Conservation (phyloP, 2,329 filamentous ascomycete species). For the Cercospora nicotianae region DNA sequence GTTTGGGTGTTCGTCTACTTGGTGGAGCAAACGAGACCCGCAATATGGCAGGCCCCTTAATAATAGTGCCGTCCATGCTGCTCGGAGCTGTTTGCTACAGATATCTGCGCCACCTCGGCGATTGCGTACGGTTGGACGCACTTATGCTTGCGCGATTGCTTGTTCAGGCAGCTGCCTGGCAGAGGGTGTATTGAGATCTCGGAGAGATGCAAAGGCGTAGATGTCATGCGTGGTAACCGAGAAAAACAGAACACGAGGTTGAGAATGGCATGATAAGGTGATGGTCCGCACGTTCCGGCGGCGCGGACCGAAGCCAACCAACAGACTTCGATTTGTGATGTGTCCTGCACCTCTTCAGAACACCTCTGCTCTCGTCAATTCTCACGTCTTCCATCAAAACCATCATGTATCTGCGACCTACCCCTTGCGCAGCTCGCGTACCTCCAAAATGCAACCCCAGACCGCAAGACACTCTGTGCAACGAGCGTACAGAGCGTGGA, state of each 20-base stretch:
- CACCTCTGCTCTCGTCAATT: not conserved
- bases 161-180: not conserved
- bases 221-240: not conserved
- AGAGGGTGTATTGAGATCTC: not conserved
- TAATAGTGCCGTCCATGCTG: constrained; percentile 15
- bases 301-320: not conserved
- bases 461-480: not conserved
- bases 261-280: not conserved
- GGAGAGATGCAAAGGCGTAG: not conserved
- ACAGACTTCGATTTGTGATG: not conserved
- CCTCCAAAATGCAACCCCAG: not conserved
- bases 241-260: not conserved
- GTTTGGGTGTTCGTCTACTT: constrained; percentile 14
- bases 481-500: not conserved
- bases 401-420: not conserved
- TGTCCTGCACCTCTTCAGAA: not conserved
- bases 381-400: not conserved
- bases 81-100: constrained; percentile 4
- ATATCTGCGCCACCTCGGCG: constrained; percentile 7
- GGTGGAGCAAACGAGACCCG: constrained; percentile 21
- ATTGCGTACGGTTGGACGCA: not conserved
- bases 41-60: constrained; percentile 20
- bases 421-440: not conserved
- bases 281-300: not conserved
- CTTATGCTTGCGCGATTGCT: not conserved